These are phyloP conservation scores for Strigomonas galati DNA, from an alignment of 208 protist species.

Conservation along the genomic window DNA sequence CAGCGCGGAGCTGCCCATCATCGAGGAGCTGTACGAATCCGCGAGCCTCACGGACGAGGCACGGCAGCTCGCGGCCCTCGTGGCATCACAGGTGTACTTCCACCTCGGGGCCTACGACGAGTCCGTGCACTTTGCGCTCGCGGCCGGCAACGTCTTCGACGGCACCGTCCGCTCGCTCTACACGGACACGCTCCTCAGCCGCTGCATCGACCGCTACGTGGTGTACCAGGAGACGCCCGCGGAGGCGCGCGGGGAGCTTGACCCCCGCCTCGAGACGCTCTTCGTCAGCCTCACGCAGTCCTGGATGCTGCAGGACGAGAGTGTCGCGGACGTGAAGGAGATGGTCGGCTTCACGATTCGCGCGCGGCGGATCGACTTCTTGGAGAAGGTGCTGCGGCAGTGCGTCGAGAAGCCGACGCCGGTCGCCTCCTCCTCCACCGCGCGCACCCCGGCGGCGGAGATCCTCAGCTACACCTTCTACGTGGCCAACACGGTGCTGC, in stretches of 20 bases:
- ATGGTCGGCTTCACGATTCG: conserved; percentile 89
- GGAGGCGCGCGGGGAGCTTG: conserved; percentile 24
- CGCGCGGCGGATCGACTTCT: conserved; percentile 78
- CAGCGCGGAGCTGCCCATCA: conserved; percentile 63
- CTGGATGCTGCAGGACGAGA: conserved; percentile 69
- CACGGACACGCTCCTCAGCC: conserved; percentile 89
- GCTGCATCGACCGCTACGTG: conserved; percentile 95
- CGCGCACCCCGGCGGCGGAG: conserved; percentile 52
- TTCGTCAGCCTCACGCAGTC: conserved; percentile 73
- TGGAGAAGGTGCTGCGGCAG: conserved; percentile 78
- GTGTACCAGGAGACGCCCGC: conserved; percentile 57
- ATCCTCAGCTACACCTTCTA: conserved; percentile 93
- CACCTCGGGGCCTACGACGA: conserved; percentile 96
- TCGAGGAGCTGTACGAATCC: conserved; percentile 83
- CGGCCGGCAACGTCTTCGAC: conserved; percentile 94
- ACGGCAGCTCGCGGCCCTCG: conserved; percentile 83
- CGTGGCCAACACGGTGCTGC: conserved; percentile 80
- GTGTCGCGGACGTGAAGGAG: conserved; percentile 65
- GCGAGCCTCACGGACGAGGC: conserved; percentile 49
- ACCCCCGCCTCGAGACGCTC: conserved; percentile 79
- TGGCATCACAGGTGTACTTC: conserved; percentile 97
- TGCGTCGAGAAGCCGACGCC: conserved; percentile 24
- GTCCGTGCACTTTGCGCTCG: conserved; percentile 94
- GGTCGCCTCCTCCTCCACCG: neutral
- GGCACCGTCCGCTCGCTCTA: conserved; percentile 72